Base-by-base conservation (phyloP, 768 basidiomycete species). In the Termitomyces sp. region DNA sequence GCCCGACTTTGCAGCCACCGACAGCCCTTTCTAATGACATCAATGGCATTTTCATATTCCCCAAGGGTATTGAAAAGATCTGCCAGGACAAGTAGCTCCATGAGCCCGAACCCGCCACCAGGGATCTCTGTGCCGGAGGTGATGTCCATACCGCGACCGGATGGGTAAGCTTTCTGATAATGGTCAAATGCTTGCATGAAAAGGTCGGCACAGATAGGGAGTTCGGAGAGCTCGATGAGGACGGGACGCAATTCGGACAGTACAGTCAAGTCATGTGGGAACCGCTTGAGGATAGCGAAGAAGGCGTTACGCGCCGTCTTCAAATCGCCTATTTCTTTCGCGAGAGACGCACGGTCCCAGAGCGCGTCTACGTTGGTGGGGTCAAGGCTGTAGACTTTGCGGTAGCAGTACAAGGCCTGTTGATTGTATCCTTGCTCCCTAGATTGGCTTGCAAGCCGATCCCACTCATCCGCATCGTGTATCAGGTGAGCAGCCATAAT, bases 401-500 rank as follows among this genome's bases (percentile, higher is more conserved):
- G 79, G 67, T 90, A 92, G 67, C 96, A 98, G 67, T 98, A 98
- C 36, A 97, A 69, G 2, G 93, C 92, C 70, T 98, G 94, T 58
- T 94, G 89, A 46, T 84, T 80, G 59, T 84, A 85, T 2, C 88
- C 90, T 26, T 85, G 68, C 14, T 84, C 84, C 62, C 92, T 86
- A 59, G 88, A 92, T 65, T 90, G 81, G 47, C 75, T 74, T 0
- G 88, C 95, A 7, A 97, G 73, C 2, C 86, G 77, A 56, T 87
- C 87, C 96, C 96, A 98, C 57, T 88, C 86, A n/a, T 92, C 90
- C 1, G 86, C 80, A 64, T 91, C 90, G 50, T 88, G 84, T 47
- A 81, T 80, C 53, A 99, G 75, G 76, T 98, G 95, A 4, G 94
- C 92, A 0, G 86, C 93, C 81, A 97, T 90, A 44, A 98, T 89